These are phyloP conservation scores for Taphrina communis DNA, from an alignment of 1,139 yeast genomes.

Conservation along the genomic window DNA sequence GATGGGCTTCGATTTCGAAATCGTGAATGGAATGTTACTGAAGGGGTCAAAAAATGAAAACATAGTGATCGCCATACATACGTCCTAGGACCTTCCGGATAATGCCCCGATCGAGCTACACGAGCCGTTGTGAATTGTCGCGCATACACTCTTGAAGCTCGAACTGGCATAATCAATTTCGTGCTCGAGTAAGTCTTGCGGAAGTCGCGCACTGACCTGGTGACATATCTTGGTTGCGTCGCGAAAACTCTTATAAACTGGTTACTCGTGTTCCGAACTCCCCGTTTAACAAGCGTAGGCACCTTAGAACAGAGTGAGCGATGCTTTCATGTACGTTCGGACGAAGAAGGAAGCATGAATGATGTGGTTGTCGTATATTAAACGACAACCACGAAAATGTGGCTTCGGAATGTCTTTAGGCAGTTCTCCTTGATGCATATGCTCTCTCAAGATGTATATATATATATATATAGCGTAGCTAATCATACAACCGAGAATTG, in stretches of 20 bases:
- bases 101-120: conserved; percentile 35
- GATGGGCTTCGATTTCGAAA: conserved; percentile 35
- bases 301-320: too few relatives aligned
- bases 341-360: background rate
- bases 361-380: background rate
- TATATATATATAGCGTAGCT: too few relatives aligned
- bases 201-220: background rate
- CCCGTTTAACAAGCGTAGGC: too few relatives aligned
- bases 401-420: background rate
- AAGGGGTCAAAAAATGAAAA: background rate
- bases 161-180: conserved; percentile 2
- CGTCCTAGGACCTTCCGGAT: conserved; percentile 40
- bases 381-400: background rate
- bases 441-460: too few relatives aligned
- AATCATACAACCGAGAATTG: too few relatives aligned
- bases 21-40: conserved; percentile 39
- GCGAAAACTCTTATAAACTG: too few relatives aligned
- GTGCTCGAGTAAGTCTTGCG: background rate
- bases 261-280: too few relatives aligned
- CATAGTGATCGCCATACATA: background rate
- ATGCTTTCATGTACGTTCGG: background rate
- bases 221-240: background rate
- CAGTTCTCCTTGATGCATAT: too few relatives aligned
- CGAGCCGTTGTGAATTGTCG: conserved; percentile 36
- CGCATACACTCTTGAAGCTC: conserved; percentile 8